These are phyloP conservation scores for Monosporozyma servazzii DNA, from an alignment of 805 yeast genomes.

Conservation along the genomic window DNA sequence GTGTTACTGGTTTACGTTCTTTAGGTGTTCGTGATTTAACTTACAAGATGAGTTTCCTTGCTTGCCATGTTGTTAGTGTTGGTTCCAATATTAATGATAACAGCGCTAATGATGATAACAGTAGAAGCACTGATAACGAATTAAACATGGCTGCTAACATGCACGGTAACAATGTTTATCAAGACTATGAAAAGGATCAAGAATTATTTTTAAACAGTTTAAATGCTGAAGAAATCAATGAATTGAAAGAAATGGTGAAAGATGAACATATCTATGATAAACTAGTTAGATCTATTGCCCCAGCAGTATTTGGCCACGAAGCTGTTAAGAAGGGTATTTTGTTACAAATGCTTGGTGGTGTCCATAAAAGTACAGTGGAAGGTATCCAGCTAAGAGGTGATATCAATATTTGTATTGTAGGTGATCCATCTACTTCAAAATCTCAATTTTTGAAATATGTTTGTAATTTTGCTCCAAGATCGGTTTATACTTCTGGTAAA, in stretches of 20 bases:
- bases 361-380: conserved; percentile 85
- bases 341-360: conserved; percentile 87
- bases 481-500: conserved; percentile 95
- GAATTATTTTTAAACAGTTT: conserved; percentile 70
- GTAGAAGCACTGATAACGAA: conserved; percentile 14
- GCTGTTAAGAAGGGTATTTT: conserved; percentile 85
- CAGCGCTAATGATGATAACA: conserved; percentile 1
- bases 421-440: conserved; percentile 96
- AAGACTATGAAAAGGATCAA: conserved; percentile 60
- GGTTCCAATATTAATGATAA: conserved; percentile 24
- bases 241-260: conserved; percentile 81
- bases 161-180: conserved; percentile 18
- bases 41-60: conserved; percentile 82
- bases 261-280: conserved; percentile 79
- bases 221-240: conserved; percentile 73
- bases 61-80: conserved; percentile 76
- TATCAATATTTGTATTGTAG: conserved; percentile 90
- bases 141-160: conserved; percentile 21
- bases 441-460: conserved; percentile 94
- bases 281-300: conserved; percentile 82
- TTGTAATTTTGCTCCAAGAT: conserved; percentile 81
- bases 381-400: conserved; percentile 95
- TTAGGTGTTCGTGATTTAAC: conserved; percentile 94
- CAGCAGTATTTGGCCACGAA: conserved; percentile 95
- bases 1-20: conserved; percentile 80